Base-by-base conservation (phyloP, 164 flowering plant genomes). In the Sextonia rubra region DNA sequence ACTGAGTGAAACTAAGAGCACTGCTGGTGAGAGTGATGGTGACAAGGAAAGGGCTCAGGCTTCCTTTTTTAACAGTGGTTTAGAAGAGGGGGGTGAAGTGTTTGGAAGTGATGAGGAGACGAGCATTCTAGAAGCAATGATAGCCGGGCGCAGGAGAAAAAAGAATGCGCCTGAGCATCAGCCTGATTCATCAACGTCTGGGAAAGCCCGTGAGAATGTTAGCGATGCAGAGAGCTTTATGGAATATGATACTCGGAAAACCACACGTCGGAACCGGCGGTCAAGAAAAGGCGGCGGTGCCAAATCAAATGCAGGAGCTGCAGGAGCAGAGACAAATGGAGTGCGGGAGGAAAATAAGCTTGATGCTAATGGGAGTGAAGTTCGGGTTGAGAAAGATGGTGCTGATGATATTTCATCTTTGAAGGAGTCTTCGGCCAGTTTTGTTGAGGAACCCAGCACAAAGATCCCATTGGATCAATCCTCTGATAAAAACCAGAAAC, bases 41-140 rank as follows among this genome's bases (percentile, higher is more conserved):
- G 82, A 73, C 14, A 81, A 70, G 30, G 78, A 76, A 32, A 78
- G 49, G 25, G 44, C 47, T 68, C 70, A 48, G 69, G 63, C 29
- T 65, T 63, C 68, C 72, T 70, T 72, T 49, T 75, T 37, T 66
- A 58, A 62, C 52, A 74, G 64, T 25, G 69, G 32, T 6, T 26
- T 25, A 14, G 73, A 76, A 55, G 71, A 69, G 47, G 64, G 55
- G 6, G 30, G 61, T 69, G 64, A 61, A 22, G 67, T 76, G 56
- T 29, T 56, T 64, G 79, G 70, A n/a, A 47, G 23, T 18, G 90
- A 88, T 64, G 91, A 87, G 32, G 98, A 93, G 69, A 70, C 68
- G 3, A 85, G 82, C 69, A 47, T 84, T 69, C 90, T 95, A 68
- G 88, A 90, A 76, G 87, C 87, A 9, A 91, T 90, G 99, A 60